Conservation (phyloP, 1,284 basidiomycete species). For the Ceratobasidium sp. region DNA sequence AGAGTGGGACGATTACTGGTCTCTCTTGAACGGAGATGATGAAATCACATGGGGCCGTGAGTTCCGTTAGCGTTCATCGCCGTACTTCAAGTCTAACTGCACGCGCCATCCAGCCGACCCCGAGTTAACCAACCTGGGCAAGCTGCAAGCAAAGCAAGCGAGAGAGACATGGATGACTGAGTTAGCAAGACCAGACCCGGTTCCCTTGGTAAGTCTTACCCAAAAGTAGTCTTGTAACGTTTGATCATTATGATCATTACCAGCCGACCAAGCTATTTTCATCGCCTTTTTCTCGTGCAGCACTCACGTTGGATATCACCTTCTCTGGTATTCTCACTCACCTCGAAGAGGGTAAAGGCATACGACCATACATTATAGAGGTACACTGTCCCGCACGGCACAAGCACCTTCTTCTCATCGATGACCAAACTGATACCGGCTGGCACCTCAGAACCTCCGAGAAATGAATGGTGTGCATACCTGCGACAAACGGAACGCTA, state of each 20-base stretch:
- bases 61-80: constrained; percentile 46
- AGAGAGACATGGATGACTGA: constrained; percentile 67
- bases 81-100: too few relatives aligned
- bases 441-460: constrained; percentile 59
- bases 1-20: constrained; percentile 61
- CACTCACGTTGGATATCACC: constrained; percentile 69
- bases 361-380: constrained; percentile 57
- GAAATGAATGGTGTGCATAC: constrained; percentile 75
- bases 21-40: constrained; percentile 71
- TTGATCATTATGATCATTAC: neutral
- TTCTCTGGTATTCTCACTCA: constrained; percentile 56
- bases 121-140: constrained; percentile 10
- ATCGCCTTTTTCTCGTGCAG: constrained; percentile 75
- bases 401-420: neutral
- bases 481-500: constrained; percentile 69
- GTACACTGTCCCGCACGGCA: constrained; percentile 49
- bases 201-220: constrained; percentile 52
- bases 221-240: neutral
- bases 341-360: constrained; percentile 41
- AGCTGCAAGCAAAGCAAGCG: constrained; percentile 48
- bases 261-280: constrained; percentile 67
- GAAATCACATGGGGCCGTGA: constrained; percentile 79
- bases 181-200: constrained; percentile 50
- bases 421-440: neutral
- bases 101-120: neutral